Evolutionary conservation across 176 grass and related monocot genomes (phyloP).

Genomic region (Elaeis guineensis): DNA sequence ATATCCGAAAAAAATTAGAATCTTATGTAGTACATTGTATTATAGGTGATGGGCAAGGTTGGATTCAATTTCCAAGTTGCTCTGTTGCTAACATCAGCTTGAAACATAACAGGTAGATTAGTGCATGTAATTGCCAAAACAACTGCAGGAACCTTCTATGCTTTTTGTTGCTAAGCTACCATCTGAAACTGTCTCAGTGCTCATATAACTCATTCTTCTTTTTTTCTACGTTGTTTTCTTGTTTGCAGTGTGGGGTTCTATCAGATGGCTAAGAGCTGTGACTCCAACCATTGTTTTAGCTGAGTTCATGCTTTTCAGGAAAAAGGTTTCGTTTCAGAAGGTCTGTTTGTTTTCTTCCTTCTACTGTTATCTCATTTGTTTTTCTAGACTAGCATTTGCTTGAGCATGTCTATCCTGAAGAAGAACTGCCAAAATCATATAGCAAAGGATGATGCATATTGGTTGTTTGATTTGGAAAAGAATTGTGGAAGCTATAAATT

Average conservation of each 20-base stretch:
- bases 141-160: neutral
- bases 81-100: conserved; percentile 86
- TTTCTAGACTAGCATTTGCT: no score
- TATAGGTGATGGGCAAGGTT: conserved; percentile 77
- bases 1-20: neutral
- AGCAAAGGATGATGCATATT: no score
- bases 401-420: no score
- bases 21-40: conserved; percentile 5
- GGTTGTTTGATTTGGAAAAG: no score
- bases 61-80: conserved; percentile 96
- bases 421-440: no score
- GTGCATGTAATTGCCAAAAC: no score
- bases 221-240: conserved; percentile 11
- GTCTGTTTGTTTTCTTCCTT: conserved; percentile 24
- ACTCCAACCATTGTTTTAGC: conserved; percentile 88
- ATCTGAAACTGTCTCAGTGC: neutral
- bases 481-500: no score
- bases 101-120: conserved; percentile 83
- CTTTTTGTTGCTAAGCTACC: neutral
- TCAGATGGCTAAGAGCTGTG: conserved; percentile 98
- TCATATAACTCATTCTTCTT: neutral
- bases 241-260: conserved; percentile 93
- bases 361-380: conserved; percentile 4
- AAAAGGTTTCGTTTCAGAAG: conserved; percentile 68
- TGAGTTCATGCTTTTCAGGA: conserved; percentile 70